Conservation (phyloP, 2,329 filamentous ascomycete species). For the Aspergillus novoparasiticus region DNA sequence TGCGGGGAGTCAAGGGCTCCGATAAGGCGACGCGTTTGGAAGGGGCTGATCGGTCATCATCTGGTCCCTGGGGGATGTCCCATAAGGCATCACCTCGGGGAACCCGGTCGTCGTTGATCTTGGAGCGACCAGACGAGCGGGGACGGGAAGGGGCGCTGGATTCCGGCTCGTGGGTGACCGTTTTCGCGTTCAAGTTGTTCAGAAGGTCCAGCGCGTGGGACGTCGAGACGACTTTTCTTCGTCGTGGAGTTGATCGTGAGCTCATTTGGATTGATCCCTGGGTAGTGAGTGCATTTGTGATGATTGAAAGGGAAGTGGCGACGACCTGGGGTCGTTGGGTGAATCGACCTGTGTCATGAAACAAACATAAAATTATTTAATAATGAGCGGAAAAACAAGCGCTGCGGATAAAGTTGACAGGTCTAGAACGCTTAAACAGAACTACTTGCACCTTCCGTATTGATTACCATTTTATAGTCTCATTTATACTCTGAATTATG, state of each 20-base stretch:
- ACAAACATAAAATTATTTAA: background rate
- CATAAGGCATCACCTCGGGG: constrained; percentile 12
- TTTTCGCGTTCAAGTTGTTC: constrained; percentile 21
- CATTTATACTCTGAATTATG: too few species aligned
- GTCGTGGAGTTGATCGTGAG: constrained; percentile 13
- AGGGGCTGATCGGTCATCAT: background rate
- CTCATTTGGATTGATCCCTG: background rate
- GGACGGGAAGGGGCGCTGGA: background rate
- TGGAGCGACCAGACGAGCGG: constrained; percentile 2
- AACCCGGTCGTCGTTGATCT: background rate
- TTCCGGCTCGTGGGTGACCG: background rate
- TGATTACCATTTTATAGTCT: too few species aligned
- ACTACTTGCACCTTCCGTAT: background rate
- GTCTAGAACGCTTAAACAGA: background rate
- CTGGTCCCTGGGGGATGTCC: constrained; percentile 13
- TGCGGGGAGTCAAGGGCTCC: constrained; percentile 12
- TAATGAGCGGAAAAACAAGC: background rate
- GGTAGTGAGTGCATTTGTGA: background rate
- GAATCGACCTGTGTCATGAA: background rate
- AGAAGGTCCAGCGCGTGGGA: constrained; percentile 21
- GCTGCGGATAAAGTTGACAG: too few species aligned
- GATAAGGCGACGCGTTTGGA: background rate
- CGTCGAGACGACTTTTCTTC: constrained; percentile 20
- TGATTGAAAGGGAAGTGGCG: background rate
- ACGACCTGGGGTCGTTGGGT: background rate